phyloP scores from a whole-genome alignment of 768 basidiomycete genomes.

The Strobilomyces dryophilus region DNA sequence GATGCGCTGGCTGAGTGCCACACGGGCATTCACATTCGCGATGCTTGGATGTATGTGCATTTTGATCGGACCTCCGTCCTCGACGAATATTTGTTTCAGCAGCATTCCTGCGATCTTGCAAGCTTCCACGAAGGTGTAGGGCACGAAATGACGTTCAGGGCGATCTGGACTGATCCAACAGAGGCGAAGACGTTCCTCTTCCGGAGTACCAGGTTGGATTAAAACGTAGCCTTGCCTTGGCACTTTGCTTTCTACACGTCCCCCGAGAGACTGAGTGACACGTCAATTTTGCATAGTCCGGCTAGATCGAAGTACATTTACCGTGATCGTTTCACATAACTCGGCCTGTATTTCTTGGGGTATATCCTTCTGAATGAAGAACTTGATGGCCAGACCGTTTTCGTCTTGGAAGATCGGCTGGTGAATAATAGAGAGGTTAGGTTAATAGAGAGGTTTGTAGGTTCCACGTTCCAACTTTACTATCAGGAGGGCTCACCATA shows the following conservation, averaged over 20 bases:
- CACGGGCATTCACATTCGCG: conserved; percentile 69
- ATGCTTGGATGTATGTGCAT: conserved; percentile 84
- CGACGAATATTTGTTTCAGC: conserved; percentile 71
- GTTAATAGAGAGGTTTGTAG: conserved; percentile 1
- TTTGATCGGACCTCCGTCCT: conserved; percentile 57
- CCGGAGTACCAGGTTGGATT: conserved; percentile 60
- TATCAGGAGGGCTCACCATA: conserved; percentile 19
- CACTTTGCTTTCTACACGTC: conserved; percentile 73
- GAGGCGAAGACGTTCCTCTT: conserved; percentile 69
- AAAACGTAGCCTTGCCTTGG: conserved; percentile 74
- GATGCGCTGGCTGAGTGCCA: conserved; percentile 63
- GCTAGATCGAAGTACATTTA: conserved; percentile 24
- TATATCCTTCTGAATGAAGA: conserved; percentile 81
- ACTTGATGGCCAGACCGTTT: conserved; percentile 68
- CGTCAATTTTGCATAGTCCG: conserved; percentile 4
- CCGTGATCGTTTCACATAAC: conserved; percentile 70
- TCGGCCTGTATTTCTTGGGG: conserved; percentile 64
- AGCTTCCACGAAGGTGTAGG: conserved; percentile 79
- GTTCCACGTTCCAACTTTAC: not conserved
- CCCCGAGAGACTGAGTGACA: conserved; percentile 58
- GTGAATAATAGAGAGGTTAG: not conserved
- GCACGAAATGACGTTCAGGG: conserved; percentile 75
- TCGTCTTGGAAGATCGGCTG: conserved; percentile 72
- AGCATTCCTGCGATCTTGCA: conserved; percentile 75
- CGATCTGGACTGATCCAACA: conserved; percentile 70